These are phyloP conservation scores for Hypoxylon lenormandii DNA, from an alignment of 495 filamentous ascomycete genomes.

Conservation along the genomic window DNA sequence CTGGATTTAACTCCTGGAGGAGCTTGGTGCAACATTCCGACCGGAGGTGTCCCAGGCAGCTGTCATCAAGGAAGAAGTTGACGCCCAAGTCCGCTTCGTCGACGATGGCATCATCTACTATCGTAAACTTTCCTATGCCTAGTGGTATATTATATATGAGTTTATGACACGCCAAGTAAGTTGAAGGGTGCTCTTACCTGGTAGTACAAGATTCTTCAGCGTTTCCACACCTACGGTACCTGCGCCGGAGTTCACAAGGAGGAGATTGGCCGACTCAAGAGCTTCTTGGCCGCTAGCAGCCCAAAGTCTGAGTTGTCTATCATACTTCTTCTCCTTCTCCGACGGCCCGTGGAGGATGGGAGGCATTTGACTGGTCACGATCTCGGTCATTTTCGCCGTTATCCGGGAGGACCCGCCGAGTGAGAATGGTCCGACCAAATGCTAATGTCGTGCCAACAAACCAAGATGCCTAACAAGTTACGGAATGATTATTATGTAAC, in stretches of 20 bases:
- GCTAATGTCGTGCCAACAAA: constrained; percentile 6
- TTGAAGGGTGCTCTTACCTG: constrained; percentile 60
- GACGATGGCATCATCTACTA: constrained; percentile 83
- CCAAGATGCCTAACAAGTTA: not conserved
- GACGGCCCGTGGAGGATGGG: constrained; percentile 72
- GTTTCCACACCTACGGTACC: constrained; percentile 90
- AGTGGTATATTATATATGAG: constrained; percentile 32
- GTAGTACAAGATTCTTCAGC: constrained; percentile 94
- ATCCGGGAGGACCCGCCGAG: constrained; percentile 20
- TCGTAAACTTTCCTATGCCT: constrained; percentile 94
- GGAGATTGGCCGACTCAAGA: constrained; percentile 86
- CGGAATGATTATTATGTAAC: not conserved
- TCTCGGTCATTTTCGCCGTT: constrained; percentile 59
- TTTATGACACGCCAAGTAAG: not conserved
- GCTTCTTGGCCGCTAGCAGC: constrained; percentile 90
- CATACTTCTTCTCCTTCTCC: constrained; percentile 93
- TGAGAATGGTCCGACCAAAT: constrained; percentile 19
- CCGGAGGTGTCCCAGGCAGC: constrained; percentile 80
- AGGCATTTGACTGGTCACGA: constrained; percentile 62
- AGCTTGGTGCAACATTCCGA: constrained; percentile 80
- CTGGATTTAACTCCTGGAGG: constrained; percentile 92
- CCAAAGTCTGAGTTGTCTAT: constrained; percentile 95
- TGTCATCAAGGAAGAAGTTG: constrained; percentile 93
- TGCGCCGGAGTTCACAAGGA: constrained; percentile 85
- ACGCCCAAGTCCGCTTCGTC: constrained; percentile 86